Conservation (phyloP, 2,329 filamentous ascomycete species). For the Ceratocystis cacaofunesta region DNA sequence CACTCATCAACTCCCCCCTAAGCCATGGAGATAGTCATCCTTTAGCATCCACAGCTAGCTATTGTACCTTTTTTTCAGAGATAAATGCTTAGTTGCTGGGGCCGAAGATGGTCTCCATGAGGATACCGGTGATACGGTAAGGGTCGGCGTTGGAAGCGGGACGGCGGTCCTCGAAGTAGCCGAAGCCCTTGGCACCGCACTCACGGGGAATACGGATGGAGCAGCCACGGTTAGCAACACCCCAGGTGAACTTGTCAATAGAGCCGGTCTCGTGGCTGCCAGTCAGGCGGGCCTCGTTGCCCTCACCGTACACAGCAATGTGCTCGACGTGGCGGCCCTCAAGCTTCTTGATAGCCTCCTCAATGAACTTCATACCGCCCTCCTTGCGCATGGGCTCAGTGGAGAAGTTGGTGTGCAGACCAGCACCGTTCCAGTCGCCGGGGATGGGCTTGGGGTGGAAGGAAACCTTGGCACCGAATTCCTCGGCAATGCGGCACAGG, state of each 20-base stretch:
- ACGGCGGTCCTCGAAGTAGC: constrained; percentile 81
- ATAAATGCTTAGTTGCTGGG: constrained; percentile 18
- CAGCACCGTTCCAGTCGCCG: constrained; percentile 87
- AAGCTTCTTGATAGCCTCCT: constrained; percentile 71
- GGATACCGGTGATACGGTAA: constrained; percentile 67
- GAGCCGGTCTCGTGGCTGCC: constrained; percentile 86
- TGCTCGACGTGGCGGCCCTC: constrained; percentile 65
- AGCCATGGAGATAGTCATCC: neutral
- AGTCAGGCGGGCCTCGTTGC: constrained; percentile 87
- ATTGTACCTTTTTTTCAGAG: neutral
- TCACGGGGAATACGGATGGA: constrained; percentile 86
- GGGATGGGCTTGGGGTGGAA: constrained; percentile 91
- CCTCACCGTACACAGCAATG: constrained; percentile 89
- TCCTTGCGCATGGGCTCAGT: constrained; percentile 77
- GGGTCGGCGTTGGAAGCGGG: constrained; percentile 78
- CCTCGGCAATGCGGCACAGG: constrained; percentile 79
- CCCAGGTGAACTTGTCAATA: constrained; percentile 87
- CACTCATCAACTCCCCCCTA: constrained; percentile 12
- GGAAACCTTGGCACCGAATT: constrained; percentile 91
- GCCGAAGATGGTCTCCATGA: constrained; percentile 52
- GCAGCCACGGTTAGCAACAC: constrained; percentile 88
- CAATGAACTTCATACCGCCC: constrained; percentile 91
- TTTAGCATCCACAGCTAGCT: neutral
- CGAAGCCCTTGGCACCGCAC: constrained; percentile 72
- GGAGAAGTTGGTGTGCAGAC: constrained; percentile 88